Percentiles rank a stretch among this genome's conserved stretches.
phyloP scores from a whole-genome alignment of 208 protist genomes.

The Naegleria lovaniensis region DNA sequence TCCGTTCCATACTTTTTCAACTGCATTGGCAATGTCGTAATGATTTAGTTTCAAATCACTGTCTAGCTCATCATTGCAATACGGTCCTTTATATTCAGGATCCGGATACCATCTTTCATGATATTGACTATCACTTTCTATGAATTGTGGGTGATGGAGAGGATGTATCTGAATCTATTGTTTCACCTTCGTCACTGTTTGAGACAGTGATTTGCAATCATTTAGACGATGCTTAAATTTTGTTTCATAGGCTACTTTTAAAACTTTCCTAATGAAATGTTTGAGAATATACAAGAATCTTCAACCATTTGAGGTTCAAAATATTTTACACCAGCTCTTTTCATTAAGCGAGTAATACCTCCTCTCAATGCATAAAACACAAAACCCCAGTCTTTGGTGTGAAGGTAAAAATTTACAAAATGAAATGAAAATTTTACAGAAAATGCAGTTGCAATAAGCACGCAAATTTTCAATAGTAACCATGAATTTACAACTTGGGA shows the following conservation, averaged over 20 bases:
- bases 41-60: background rate
- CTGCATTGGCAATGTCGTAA: background rate
- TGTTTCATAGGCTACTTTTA: background rate
- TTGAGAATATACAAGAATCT: background rate
- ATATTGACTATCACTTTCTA: background rate
- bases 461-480: too few species aligned
- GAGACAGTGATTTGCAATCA: too few species aligned
- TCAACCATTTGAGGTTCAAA: background rate
- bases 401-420: too few species aligned
- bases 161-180: too few species aligned
- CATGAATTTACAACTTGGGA: too few species aligned
- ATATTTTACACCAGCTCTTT: background rate
- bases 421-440: too few species aligned
- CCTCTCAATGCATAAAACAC: background rate
- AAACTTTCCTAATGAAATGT: background rate
- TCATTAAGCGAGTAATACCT: background rate
- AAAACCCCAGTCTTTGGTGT: background rate
- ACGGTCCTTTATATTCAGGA: background rate
- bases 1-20: background rate
- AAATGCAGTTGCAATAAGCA: too few species aligned
- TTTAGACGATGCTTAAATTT: background rate
- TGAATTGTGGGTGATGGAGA: too few species aligned
- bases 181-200: too few species aligned
- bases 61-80: background rate
- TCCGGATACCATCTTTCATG: background rate